Percentiles rank a stretch among this genome's conserved stretches.
These are phyloP conservation scores for Zasmidium cellare DNA, from an alignment of 2,329 filamentous ascomycete species.

Conservation along the genomic window DNA sequence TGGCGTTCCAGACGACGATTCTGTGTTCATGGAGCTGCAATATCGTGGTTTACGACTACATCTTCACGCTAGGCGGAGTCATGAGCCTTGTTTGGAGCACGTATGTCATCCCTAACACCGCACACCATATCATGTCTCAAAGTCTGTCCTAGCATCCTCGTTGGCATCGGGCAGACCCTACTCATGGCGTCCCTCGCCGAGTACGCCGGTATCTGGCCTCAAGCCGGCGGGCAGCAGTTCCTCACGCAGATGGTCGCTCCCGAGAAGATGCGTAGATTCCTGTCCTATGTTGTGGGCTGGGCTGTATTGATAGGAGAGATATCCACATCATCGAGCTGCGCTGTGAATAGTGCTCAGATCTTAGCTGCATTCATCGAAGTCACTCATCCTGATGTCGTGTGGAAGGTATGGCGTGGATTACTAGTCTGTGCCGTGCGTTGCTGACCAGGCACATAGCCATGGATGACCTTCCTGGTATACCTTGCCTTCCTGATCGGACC, in stretches of 20 bases:
- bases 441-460: not conserved
- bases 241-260: constrained; percentile 19
- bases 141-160: constrained; percentile 1
- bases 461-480: constrained; percentile 3
- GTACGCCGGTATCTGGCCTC: constrained; percentile 8
- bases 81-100: constrained; percentile 1
- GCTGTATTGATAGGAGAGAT: constrained; percentile 13
- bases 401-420: not conserved
- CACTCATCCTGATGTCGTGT: constrained; percentile 3
- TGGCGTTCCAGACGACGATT: constrained; percentile 3
- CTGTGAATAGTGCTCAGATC: constrained; percentile 32
- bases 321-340: constrained; percentile 3
- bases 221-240: constrained; percentile 8
- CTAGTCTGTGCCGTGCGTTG: not conserved
- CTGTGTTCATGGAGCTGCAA: constrained; percentile 8
- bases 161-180: constrained; percentile 9
- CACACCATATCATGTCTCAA: not conserved
- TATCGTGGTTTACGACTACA: constrained; percentile 10
- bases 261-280: constrained; percentile 18
- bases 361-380: constrained; percentile 23
- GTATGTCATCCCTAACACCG: not conserved
- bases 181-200: constrained; percentile 8
- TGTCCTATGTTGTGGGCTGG: constrained; percentile 30
- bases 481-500: constrained; percentile 31
- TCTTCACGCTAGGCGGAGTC: constrained; percentile 4